Conservation (phyloP, 108 stramenopile genomes). For the Cyclostephanos tholiformis region DNA sequence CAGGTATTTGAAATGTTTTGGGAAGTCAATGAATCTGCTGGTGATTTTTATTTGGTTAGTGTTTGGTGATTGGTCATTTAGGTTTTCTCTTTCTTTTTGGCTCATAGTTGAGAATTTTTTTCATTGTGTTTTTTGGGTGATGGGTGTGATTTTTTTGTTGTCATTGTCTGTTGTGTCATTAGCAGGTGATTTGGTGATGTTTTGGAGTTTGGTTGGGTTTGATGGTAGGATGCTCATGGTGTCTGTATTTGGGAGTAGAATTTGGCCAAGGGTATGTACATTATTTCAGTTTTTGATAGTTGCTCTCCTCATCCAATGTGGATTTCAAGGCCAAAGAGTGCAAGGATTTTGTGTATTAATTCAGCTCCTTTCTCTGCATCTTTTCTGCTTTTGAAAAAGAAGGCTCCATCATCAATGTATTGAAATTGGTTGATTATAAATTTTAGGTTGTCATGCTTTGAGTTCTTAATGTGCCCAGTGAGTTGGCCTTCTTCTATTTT, state of each 20-base stretch:
- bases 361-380: background rate
- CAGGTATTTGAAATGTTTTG: too few relatives aligned
- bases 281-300: too few relatives aligned
- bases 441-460: too few relatives aligned
- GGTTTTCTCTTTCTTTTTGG: background rate
- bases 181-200: background rate
- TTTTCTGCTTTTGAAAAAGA: too few relatives aligned
- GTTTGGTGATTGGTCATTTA: background rate
- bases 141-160: background rate
- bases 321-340: too few relatives aligned
- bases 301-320: background rate
- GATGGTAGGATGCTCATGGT: too few relatives aligned
- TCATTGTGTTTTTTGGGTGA: background rate
- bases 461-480: too few relatives aligned
- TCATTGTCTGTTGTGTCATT: background rate
- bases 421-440: too few relatives aligned
- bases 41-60: background rate
- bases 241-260: too few relatives aligned
- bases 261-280: too few relatives aligned
- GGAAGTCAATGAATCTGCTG: background rate
- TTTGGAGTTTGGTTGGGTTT: too few relatives aligned
- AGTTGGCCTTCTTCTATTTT: background rate
- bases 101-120: background rate
- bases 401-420: background rate
- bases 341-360: too few relatives aligned